Conservation (phyloP, 352 stramenopile genomes). For the Globisporangium iwayamae region DNA sequence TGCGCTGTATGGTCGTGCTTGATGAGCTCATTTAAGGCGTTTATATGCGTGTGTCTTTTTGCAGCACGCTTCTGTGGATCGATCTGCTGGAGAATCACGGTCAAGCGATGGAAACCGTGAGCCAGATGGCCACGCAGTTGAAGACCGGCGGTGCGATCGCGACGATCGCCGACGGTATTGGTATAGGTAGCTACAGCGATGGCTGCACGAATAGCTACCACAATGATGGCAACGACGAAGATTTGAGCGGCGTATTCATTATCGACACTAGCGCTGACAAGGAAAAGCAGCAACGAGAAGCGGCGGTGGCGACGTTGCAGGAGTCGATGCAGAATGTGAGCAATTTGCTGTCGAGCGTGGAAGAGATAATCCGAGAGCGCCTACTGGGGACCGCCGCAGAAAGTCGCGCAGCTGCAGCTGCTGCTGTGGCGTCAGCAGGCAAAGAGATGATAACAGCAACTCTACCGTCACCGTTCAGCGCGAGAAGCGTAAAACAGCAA, state of each 20-base stretch:
- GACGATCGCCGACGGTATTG: background rate
- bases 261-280: background rate
- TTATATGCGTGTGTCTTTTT: background rate
- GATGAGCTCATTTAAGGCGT: background rate
- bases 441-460: background rate
- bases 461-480: background rate
- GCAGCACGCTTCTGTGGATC: slow-evolving; percentile 15
- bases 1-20: background rate
- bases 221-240: background rate
- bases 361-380: slow-evolving; percentile 18
- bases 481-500: background rate
- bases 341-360: slow-evolving; percentile 12
- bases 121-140: slow-evolving; percentile 2
- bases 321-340: slow-evolving; percentile 7
- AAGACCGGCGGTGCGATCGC: background rate
- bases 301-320: background rate
- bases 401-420: too few relatives aligned
- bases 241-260: background rate
- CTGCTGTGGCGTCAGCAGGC: too few relatives aligned
- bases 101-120: background rate
- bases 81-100: slow-evolving; percentile 17
- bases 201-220: background rate
- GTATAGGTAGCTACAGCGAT: background rate
- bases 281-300: background rate
- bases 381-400: background rate